Base-by-base conservation (phyloP, 345 rosid genomes). In the Theobroma cacao region DNA sequence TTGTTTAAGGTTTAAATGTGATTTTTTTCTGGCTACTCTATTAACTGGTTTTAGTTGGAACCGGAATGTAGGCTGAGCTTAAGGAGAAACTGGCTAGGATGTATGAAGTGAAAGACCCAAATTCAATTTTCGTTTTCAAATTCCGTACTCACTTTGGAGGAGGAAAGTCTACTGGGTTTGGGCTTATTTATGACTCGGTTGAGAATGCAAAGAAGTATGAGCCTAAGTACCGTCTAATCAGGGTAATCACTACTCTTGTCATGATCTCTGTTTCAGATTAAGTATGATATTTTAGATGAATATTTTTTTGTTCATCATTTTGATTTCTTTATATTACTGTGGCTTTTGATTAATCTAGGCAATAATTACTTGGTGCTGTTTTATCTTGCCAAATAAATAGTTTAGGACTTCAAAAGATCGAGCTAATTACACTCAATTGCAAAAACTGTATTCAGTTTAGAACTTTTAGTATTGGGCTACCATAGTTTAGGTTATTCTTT, bases 101-200 rank as follows among this genome's bases (percentile, higher is more conserved):
- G 82, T 91, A 91, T 56, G 93, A 89, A 20, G 93, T 91, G 33
- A 89, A 84, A 83, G 93, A 91, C 73, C 79, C 89, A 22, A 88
- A 89, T 69, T 65, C 90, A 13, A 91, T 89, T 40, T 89, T 89
- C 69, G 93, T 88, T 2, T 91, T 91, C 83, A 89, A 91, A 84
- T 91, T 91, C 78, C 80, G 91, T 75, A 91, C 91, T 18, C 91
- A 89, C 73, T 91, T 91, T 78, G 95, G 93, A 47, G 93, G 95
- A 55, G 95, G 95, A n/a, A 91, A 89, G 36, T 91, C 95, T 0
- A 91, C 91, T 5, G 92, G 95, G 0, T 91, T 91, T 76, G 93
- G 93, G 3, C 71, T 91, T 81, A 87, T 91, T 43, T 91, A 91
- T 43, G 93, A 89, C 33, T 86, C 89, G 0, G 85, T 87, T 41